Evolutionary conservation across 1,284 basidiomycete genomes (phyloP).

Genomic region (Thecaphora frezii): DNA sequence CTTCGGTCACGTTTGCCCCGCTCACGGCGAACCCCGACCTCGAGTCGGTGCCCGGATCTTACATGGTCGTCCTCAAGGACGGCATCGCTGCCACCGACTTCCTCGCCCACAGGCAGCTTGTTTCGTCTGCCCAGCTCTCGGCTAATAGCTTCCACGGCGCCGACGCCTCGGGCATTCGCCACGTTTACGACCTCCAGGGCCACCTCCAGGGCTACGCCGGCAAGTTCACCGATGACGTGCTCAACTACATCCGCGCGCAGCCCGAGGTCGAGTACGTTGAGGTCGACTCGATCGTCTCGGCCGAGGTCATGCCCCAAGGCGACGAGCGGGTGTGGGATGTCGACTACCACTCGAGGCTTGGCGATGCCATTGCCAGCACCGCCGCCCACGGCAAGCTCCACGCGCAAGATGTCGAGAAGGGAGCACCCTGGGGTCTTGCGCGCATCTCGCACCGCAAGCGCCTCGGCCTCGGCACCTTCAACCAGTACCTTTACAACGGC

Average conservation of each 20-base stretch:
- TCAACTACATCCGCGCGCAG: conserved; percentile 78
- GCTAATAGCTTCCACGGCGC: conserved; percentile 42
- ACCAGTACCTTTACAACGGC: conserved; percentile 76
- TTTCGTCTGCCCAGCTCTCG: conserved; percentile 39
- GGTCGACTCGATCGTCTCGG: conserved; percentile 66
- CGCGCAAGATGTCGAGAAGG: conserved; percentile 65
- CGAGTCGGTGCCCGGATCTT: conserved; percentile 48
- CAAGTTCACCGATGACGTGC: conserved; percentile 72
- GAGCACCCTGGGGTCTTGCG: conserved; percentile 94
- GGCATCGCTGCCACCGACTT: conserved; percentile 45
- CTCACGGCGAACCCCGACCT: conserved; percentile 38
- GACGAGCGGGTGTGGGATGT: conserved; percentile 45
- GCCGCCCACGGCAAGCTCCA: conserved; percentile 34
- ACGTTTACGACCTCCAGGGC: conserved; percentile 50
- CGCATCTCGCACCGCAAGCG: conserved; percentile 84
- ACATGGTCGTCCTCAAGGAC: conserved; percentile 57
- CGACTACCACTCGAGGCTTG: conserved; percentile 68
- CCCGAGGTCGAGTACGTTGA: conserved; percentile 94
- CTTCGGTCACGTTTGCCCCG: conserved; percentile 33
- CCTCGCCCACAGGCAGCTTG: conserved; percentile 41
- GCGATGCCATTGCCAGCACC: conserved; percentile 61
- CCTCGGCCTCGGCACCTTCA: conserved; percentile 82
- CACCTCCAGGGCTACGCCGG: conserved; percentile 79
- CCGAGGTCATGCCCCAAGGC: conserved; percentile 50
- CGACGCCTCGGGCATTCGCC: conserved; percentile 40